These are phyloP conservation scores for Funneliformis mosseae DNA, from an alignment of 192 early-diverging fungal species.

Conservation along the genomic window DNA sequence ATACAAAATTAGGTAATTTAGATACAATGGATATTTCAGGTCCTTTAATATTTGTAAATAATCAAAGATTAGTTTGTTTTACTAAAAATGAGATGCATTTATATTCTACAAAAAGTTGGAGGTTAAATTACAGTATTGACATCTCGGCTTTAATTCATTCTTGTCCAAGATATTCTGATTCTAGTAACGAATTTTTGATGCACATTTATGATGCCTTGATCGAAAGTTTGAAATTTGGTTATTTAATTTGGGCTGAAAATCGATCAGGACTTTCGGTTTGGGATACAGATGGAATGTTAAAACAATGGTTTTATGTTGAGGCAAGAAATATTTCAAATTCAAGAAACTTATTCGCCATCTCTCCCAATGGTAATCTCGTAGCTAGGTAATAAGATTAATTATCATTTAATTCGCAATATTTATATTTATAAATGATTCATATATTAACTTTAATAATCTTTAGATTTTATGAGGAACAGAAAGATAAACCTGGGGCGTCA, in stretches of 20 bases:
- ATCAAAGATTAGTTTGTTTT: background rate
- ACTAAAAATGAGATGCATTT: background rate
- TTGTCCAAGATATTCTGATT: background rate
- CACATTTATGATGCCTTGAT: background rate
- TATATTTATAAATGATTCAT: background rate
- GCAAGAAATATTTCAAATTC: background rate
- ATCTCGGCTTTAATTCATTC: background rate
- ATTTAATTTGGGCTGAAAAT: background rate
- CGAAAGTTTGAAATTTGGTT: background rate
- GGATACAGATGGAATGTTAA: constrained; percentile 7
- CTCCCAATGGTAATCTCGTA: background rate
- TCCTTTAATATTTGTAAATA: background rate
- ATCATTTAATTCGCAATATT: background rate
- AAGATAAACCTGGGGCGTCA: background rate
- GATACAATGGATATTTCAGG: background rate
- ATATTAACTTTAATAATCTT: background rate
- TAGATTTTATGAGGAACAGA: background rate
- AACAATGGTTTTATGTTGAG: constrained; percentile 13
- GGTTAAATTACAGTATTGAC: background rate
- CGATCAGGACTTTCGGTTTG: background rate
- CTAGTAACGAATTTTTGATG: background rate
- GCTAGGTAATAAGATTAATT: constrained; percentile 6
- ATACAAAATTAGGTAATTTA: background rate
- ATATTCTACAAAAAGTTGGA: background rate
- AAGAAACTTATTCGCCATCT: background rate